phyloP scores from a whole-genome alignment of 768 basidiomycete species.

The Postia placenta region DNA sequence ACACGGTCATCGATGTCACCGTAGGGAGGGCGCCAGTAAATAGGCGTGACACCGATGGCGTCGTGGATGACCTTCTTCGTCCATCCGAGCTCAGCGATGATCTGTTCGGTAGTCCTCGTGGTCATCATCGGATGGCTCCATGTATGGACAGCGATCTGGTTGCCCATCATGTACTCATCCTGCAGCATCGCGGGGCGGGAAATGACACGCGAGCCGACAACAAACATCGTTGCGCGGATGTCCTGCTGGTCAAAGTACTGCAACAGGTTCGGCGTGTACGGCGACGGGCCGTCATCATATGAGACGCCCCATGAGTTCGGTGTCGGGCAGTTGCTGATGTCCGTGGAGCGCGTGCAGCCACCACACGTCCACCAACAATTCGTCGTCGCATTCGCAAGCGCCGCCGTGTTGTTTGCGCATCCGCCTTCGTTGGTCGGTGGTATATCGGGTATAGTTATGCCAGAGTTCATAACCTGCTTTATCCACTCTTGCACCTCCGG shows the following conservation, averaged over 20 bases:
- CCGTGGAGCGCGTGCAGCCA: conserved; percentile 60
- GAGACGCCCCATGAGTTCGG: conserved; percentile 53
- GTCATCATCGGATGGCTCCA: conserved; percentile 75
- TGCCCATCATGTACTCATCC: conserved; percentile 67
- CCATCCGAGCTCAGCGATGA: conserved; percentile 89
- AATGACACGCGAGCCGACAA: conserved; percentile 76
- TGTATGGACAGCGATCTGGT: conserved; percentile 71
- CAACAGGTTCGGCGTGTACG: conserved; percentile 69
- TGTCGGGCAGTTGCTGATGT: conserved; percentile 69
- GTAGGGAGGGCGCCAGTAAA: conserved; percentile 76
- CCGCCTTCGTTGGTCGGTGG: conserved; percentile 31
- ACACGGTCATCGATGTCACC: conserved; percentile 85
- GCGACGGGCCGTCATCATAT: conserved; percentile 78
- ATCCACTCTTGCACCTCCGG: conserved; percentile 70
- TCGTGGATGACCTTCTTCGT: conserved; percentile 81
- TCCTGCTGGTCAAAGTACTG: conserved; percentile 56
- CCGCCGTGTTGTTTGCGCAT: conserved; percentile 55
- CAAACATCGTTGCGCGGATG: conserved; percentile 82
- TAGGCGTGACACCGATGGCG: conserved; percentile 70
- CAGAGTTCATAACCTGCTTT: conserved; percentile 48
- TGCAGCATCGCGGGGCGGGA: conserved; percentile 66
- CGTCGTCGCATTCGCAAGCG: conserved; percentile 34
- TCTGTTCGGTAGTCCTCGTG: conserved; percentile 67
- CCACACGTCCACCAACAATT: conserved; percentile 83
- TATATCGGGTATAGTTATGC: conserved; percentile 53